Evolutionary conservation across 78 protist species (phyloP), one percentile per base, ranked within the genome.

Genomic region (Dictyostelium brefeldianum): DNA sequence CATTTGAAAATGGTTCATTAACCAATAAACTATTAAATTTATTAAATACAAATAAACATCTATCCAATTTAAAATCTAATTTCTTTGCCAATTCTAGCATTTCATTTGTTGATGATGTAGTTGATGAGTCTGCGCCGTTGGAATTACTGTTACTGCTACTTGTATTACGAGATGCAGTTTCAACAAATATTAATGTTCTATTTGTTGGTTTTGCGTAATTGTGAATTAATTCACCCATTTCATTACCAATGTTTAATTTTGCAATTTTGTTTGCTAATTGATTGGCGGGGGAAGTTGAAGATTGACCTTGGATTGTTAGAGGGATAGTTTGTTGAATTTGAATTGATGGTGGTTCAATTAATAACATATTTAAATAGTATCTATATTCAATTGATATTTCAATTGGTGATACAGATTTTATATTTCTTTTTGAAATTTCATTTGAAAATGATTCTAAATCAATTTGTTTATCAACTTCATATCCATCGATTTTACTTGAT

Each of bases 21-120:
- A 46, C 57, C 15, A 95, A 73, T 22, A 53, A 46, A 47, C 65
- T 91, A 17, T 22, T 9, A 36, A 95, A 71, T 29, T 56, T 54
- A 27, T 89, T 90, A 56, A 83, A 95, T 3, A 81, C 79, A 89
- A 95, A 90, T 64, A 95, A 67, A 29, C 83, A 69, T 47, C 97
- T 74, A 47, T 83, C 92, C 75, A 95, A 69, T 48, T 82, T 80
- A 43, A 91, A 95, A 70, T 95, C 97, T 27, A 73, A 62, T 27
- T 81, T 70, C 92, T 90, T 95, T 50, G 91, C 95, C 27, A 74
- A 48, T 12, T 87, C 90, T 27, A 81, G 31, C 71, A 89, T 57
- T 25, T 84, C 91, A 10, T 51, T 17, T 6, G 18, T 0, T 8
- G 56, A 51, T 51, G 10, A 14, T 11, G 77, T 8, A n/a, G 47